These are phyloP conservation scores for Ramaria sp. DNA, from an alignment of 768 basidiomycete species.

Conservation along the genomic window DNA sequence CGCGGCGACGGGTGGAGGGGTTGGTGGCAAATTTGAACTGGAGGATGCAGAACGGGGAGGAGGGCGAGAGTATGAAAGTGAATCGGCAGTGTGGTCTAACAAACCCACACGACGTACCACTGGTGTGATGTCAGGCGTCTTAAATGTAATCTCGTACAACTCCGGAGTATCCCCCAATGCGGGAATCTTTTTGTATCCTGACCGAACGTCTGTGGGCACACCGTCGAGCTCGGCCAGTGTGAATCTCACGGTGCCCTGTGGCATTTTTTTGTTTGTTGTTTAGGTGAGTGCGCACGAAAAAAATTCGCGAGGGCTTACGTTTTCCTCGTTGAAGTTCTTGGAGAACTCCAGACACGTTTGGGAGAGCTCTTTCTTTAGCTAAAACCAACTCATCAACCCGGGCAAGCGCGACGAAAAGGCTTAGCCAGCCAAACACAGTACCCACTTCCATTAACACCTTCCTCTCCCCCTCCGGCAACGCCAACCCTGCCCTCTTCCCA, in stretches of 20 bases:
- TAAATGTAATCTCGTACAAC: constrained; percentile 66
- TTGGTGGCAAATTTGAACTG: constrained; percentile 75
- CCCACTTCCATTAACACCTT: constrained; percentile 34
- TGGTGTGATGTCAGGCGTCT: constrained; percentile 75
- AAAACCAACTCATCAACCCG: neutral
- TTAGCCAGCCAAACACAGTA: neutral
- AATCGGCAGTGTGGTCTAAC: neutral
- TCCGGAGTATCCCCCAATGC: constrained; percentile 39
- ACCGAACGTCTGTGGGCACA: constrained; percentile 68
- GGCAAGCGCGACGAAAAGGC: neutral
- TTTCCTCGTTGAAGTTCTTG: constrained; percentile 90
- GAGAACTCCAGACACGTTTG: constrained; percentile 68
- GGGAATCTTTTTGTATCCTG: constrained; percentile 60
- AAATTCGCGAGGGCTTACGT: constrained; percentile 30
- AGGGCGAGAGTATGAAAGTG: neutral
- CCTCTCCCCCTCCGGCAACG: constrained; percentile 53
- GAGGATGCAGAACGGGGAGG: neutral
- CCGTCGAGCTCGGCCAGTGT: constrained; percentile 68
- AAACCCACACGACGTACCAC: constrained; percentile 29
- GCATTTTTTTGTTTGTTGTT: neutral
- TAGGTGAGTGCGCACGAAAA: neutral
- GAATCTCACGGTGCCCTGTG: constrained; percentile 51
- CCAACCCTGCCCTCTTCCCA: constrained; percentile 71
- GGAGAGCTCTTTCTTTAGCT: constrained; percentile 68
- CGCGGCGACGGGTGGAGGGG: constrained; percentile 55